Conservation (phyloP, 208 protist genomes). For the Jaenimonas drosophilae region DNA sequence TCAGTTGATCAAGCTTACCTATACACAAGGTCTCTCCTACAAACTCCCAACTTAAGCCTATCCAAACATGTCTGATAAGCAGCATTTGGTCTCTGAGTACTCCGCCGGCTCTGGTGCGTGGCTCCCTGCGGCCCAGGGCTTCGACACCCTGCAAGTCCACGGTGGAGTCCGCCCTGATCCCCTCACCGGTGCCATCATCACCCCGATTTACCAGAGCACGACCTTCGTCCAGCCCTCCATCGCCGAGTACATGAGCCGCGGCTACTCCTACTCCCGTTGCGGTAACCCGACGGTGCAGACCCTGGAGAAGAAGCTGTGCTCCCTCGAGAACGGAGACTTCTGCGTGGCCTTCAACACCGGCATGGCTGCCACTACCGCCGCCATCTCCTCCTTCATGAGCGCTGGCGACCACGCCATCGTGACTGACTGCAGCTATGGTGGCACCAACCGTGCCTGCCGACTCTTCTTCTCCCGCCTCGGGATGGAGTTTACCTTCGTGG, state of each 20-base stretch:
- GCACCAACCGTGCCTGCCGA: slow-evolving; percentile 88
- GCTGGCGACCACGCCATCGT: slow-evolving; percentile 87
- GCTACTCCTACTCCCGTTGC: slow-evolving; percentile 90
- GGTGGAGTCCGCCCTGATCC: slow-evolving; percentile 73
- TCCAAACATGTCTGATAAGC: slow-evolving; percentile 41
- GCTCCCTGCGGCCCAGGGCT: slow-evolving; percentile 51
- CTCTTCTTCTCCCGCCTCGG: slow-evolving; percentile 82
- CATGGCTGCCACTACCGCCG: slow-evolving; percentile 85
- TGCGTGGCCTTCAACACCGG: slow-evolving; percentile 81
- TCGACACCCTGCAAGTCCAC: slow-evolving; percentile 80
- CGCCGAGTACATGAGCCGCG: slow-evolving; percentile 62
- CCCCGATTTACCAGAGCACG: slow-evolving; percentile 80
- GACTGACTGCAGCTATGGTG: slow-evolving; percentile 94
- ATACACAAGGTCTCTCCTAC: background rate
- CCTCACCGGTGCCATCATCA: slow-evolving; percentile 82
- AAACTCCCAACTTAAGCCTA: background rate
- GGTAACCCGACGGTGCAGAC: slow-evolving; percentile 91
- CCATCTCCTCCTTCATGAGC: slow-evolving; percentile 86
- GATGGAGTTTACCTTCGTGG: slow-evolving; percentile 92
- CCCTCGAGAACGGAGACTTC: slow-evolving; percentile 87
- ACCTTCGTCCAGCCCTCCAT: slow-evolving; percentile 89
- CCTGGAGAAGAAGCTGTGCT: slow-evolving; percentile 87
- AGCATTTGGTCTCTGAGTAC: slow-evolving; percentile 71
- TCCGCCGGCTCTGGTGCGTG: slow-evolving; percentile 61
- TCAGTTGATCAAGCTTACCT: background rate